These are phyloP conservation scores for Glarea lozoyensis DNA, from an alignment of 495 filamentous ascomycete genomes.

Conservation along the genomic window DNA sequence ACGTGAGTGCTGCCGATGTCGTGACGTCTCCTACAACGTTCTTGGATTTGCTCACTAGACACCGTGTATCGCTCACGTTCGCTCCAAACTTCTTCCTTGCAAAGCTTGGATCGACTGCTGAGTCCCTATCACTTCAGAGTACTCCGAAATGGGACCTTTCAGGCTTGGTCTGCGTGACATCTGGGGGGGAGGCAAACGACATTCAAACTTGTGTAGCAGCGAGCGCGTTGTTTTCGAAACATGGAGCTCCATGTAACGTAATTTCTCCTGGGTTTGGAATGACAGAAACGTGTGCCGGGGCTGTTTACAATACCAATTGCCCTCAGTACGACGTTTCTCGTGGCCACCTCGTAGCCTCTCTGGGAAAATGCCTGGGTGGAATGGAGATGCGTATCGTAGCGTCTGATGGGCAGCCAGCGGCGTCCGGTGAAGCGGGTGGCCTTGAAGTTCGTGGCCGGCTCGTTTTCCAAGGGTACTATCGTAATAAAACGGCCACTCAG, in stretches of 20 bases:
- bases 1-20: conserved; percentile 33
- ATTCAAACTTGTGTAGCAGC: conserved; percentile 20
- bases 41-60: conserved; percentile 29
- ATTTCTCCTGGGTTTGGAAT: conserved; percentile 68
- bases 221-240: neutral
- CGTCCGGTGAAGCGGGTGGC: conserved; percentile 43
- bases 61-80: conserved; percentile 39
- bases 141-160: conserved; percentile 28
- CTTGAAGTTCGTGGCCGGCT: conserved; percentile 67
- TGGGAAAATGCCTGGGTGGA: conserved; percentile 32
- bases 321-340: conserved; percentile 22
- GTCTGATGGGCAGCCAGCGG: neutral
- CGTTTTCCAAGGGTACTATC: conserved; percentile 69
- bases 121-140: too few species aligned
- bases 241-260: conserved; percentile 12
- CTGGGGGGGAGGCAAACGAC: conserved; percentile 32
- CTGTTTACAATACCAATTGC: conserved; percentile 62
- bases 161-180: conserved; percentile 19
- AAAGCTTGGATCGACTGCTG: conserved; percentile 4
- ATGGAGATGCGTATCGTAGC: conserved; percentile 24
- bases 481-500: conserved; percentile 50
- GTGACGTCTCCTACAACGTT: conserved; percentile 32
- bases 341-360: conserved; percentile 24
- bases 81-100: conserved; percentile 50
- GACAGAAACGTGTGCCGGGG: conserved; percentile 83